These are phyloP conservation scores for Amaranthus hypochondriacus DNA, from an alignment of 148 eudicot species.

Conservation along the genomic window DNA sequence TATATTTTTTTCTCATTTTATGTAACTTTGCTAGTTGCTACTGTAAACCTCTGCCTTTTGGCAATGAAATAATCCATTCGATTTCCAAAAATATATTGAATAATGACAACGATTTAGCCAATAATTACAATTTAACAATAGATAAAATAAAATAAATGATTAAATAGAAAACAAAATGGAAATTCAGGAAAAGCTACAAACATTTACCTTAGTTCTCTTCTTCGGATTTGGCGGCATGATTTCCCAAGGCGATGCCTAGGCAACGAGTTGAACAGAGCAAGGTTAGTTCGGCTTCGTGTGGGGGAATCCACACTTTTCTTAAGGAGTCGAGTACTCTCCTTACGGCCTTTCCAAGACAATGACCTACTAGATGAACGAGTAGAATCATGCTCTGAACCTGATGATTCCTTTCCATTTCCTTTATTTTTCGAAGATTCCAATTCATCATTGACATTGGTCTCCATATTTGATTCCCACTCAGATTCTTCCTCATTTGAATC, in stretches of 20 bases:
- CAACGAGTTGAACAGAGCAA: constrained; percentile 35
- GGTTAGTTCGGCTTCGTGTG: constrained; percentile 39
- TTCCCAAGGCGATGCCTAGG: constrained; percentile 58
- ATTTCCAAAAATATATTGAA: background rate
- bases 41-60: no score
- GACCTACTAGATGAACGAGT: constrained; percentile 53
- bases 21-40: no score
- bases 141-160: background rate
- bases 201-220: constrained; percentile 23
- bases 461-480: constrained; percentile 36
- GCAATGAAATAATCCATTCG: no score
- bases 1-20: no score
- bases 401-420: constrained; percentile 34
- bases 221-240: constrained; percentile 63
- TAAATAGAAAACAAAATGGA: background rate
- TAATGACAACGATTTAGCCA: background rate
- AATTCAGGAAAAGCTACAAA: background rate
- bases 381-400: constrained; percentile 63
- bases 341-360: constrained; percentile 81
- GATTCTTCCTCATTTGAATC: constrained; percentile 53
- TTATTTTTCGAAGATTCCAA: constrained; percentile 24
- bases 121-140: background rate
- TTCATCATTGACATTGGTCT: constrained; percentile 29
- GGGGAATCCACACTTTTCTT: constrained; percentile 43
- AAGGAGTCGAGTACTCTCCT: constrained; percentile 33